phyloP scores from a whole-genome alignment of 202 grass and related monocot species.

The Schoenoplectus triqueter region DNA sequence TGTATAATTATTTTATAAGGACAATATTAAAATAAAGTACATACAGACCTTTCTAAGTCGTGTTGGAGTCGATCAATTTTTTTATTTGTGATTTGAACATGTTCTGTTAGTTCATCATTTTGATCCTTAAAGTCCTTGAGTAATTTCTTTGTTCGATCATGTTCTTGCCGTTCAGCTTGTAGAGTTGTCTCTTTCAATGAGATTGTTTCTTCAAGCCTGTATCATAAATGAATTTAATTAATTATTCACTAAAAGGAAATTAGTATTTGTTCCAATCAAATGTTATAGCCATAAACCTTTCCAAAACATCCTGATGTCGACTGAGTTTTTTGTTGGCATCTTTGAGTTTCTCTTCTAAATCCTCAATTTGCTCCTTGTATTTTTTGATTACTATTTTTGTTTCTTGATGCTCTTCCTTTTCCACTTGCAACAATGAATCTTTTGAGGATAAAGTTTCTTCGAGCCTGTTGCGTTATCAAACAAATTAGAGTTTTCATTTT shows the following conservation, averaged over 20 bases:
- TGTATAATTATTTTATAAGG: background rate
- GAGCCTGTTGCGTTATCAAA: constrained; percentile 54
- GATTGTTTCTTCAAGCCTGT: constrained; percentile 77
- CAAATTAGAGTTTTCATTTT: constrained; percentile 40
- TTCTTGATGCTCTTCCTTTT: constrained; percentile 66
- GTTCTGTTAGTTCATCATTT: constrained; percentile 59
- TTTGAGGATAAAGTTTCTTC: constrained; percentile 57
- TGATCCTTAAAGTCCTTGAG: constrained; percentile 58
- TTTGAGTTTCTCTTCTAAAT: constrained; percentile 53
- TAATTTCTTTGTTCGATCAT: constrained; percentile 52
- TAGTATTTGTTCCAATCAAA: constrained; percentile 15
- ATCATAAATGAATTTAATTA: constrained; percentile 35
- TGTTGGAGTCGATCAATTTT: constrained; percentile 56
- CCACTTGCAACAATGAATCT: constrained; percentile 54
- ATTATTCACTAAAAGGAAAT: constrained; percentile 43
- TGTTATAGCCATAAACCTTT: constrained; percentile 1
- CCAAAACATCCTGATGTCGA: constrained; percentile 17
- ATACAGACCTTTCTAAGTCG: constrained; percentile 61
- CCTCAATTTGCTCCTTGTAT: constrained; percentile 47
- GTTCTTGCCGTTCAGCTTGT: constrained; percentile 60
- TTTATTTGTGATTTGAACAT: constrained; percentile 48
- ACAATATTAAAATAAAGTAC: constrained; percentile 14
- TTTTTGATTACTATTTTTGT: constrained; percentile 44
- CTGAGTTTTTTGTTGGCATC: constrained; percentile 45
- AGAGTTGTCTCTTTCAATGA: constrained; percentile 56